Base-by-base conservation (phyloP, 768 basidiomycete genomes). In the Leccinum aurantiacum region DNA sequence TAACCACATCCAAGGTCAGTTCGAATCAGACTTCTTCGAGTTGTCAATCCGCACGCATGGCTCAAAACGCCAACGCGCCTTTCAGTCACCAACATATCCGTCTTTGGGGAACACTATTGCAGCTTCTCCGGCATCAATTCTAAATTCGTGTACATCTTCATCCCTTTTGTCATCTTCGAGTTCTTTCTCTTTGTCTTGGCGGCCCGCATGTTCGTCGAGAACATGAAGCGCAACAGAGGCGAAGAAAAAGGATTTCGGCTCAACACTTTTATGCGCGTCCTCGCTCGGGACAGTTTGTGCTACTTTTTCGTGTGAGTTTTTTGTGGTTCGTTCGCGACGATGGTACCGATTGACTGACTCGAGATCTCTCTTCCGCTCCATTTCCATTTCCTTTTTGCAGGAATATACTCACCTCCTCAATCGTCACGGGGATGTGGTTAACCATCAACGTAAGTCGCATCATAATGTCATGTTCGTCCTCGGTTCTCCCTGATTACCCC, bases 111-210 rank as follows among this genome's bases (percentile, higher is more conserved):
- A 24, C 44, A 54, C 24, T 63, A 62, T 24, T 75, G 73, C 46
- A 24, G 38, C 1, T 75, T 75, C 44, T 58, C 58, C 0, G 68
- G 73, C 6, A 49, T 74, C 54, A 60, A 65, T 9, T 6, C 11
- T 7, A 47, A 60, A 10, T 73, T 73, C 37, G 44, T 65, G 2
- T 72, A 70, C 56, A 54, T 73, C 11, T 70, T 75, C 48, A 70
- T 73, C 4, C 72, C 73, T 14, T 69, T 73, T 25, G 48, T 74
- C 15, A 67, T 66, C 44, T 73, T 73, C 59, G 73, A 75, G 37
- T n/a, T 31, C 31, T 49, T 69, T 19, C 65, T 75, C 31, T 67
- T 73, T 6, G 5, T 65, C 49, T 2, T 73, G 51, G 69, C 65
- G 4, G 64, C 62, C 3, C 64, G 57, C 25, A 44, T 63, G 5